phyloP scores from a whole-genome alignment of 2,329 filamentous ascomycete genomes.

The Beauveria bassiana region DNA sequence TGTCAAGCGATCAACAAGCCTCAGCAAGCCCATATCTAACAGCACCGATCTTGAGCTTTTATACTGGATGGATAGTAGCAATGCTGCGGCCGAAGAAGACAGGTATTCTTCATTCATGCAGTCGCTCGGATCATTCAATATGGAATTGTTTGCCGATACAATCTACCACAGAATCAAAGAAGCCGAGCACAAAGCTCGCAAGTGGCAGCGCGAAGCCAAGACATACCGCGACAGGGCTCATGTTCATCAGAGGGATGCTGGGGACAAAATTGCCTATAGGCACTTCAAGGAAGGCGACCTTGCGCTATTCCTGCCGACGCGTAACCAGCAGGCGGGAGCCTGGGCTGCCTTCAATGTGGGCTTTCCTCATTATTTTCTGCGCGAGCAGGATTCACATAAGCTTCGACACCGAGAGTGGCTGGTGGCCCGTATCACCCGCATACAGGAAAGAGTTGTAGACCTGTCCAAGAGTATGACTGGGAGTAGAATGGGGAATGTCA shows the following conservation, averaged over 20 bases:
- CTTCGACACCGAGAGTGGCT: conserved; percentile 86
- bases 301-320: conserved; percentile 85
- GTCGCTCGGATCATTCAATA: conserved; percentile 68
- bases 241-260: conserved; percentile 70
- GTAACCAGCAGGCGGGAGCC: conserved; percentile 87
- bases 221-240: conserved; percentile 84
- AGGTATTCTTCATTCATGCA: conserved; percentile 70
- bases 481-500: conserved; percentile 41
- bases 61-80: conserved; percentile 71
- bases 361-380: conserved; percentile 92
- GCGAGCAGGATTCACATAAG: conserved; percentile 84
- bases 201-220: conserved; percentile 84
- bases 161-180: conserved; percentile 87
- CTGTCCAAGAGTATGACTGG: conserved; percentile 64
- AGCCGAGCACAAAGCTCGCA: conserved; percentile 84
- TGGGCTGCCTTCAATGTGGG: conserved; percentile 99
- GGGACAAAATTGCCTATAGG: conserved; percentile 92
- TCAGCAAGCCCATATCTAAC: conserved; percentile 50
- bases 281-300: conserved; percentile 96
- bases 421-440: conserved; percentile 83
- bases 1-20: conserved; percentile 45
- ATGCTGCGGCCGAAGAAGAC: conserved; percentile 57
- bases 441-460: conserved; percentile 91
- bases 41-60: conserved; percentile 64
- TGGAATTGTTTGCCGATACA: conserved; percentile 76